Percentiles rank a stretch among this genome's conserved stretches.
Conservation (phyloP, 257 asterid genomes). For the Penstemon barbatus region DNA sequence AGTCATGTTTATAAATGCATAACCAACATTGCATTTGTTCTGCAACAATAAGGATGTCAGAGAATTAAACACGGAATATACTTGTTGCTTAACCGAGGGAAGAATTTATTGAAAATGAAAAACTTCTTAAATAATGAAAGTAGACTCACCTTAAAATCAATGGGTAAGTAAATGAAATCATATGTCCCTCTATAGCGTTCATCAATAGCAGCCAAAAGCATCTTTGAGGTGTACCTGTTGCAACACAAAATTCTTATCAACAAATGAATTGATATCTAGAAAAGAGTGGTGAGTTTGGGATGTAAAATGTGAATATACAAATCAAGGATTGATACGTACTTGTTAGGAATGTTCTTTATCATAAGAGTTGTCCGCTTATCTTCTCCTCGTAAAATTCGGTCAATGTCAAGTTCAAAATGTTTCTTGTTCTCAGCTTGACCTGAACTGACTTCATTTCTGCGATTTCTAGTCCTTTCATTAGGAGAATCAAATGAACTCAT, state of each 20-base stretch:
- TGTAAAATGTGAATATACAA: constrained; percentile 1
- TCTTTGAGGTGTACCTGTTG: constrained; percentile 91
- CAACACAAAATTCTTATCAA: constrained; percentile 25
- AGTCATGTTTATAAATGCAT: constrained; percentile 97
- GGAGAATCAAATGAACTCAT: constrained; percentile 88
- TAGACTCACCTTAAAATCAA: constrained; percentile 88
- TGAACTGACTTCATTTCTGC: constrained; percentile 71
- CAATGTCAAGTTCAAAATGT: constrained; percentile 96
- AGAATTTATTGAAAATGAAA: too few relatives aligned
- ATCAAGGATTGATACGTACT: constrained; percentile 49
- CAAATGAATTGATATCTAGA: neutral
- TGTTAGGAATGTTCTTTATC: constrained; percentile 99
- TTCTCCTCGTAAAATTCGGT: constrained; percentile 82
- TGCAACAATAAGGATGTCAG: constrained; percentile 45
- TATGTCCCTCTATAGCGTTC: constrained; percentile 93
- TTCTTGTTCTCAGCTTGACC: constrained; percentile 83
- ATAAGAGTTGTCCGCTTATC: constrained; percentile 98
- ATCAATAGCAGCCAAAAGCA: constrained; percentile 97
- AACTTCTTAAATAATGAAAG: neutral
- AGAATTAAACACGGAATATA: constrained; percentile 27
- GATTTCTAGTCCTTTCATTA: constrained; percentile 76
- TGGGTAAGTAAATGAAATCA: constrained; percentile 93
- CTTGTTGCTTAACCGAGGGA: neutral
- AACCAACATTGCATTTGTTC: constrained; percentile 99
- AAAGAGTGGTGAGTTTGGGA: constrained; percentile 17